These are phyloP conservation scores for Rosa lucieae DNA, from an alignment of 306 rosid genomes.

Conservation along the genomic window DNA sequence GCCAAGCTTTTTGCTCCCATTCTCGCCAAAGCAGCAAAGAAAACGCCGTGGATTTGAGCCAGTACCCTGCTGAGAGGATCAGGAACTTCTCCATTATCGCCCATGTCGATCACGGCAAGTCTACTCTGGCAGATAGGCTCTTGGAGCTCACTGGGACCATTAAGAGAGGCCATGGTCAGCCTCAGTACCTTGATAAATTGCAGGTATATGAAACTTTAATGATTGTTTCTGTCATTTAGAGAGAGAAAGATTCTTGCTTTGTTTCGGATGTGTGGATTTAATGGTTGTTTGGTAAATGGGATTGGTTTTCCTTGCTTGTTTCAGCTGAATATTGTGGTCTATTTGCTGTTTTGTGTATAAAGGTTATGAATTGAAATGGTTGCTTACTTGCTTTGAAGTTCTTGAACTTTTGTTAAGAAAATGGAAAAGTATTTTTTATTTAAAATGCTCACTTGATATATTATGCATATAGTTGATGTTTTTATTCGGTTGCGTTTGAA, in stretches of 20 bases:
- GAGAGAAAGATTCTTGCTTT: neutral
- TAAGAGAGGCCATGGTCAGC: slow-evolving; percentile 89
- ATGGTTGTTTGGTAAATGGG: neutral
- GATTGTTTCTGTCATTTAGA: neutral
- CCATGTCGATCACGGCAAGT: slow-evolving; percentile 83
- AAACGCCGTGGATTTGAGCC: slow-evolving; percentile 54
- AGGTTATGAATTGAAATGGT: neutral
- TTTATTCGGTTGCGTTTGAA: neutral
- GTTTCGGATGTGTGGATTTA: neutral
- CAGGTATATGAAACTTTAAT: slow-evolving; percentile 48
- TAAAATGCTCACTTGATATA: neutral
- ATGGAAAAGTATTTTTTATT: neutral
- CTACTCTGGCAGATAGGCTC: slow-evolving; percentile 81
- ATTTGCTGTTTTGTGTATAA: neutral
- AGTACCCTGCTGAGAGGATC: slow-evolving; percentile 64
- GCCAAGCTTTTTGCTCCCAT: slow-evolving; percentile 53
- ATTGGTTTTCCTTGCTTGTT: slow-evolving; percentile 6
- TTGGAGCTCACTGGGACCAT: slow-evolving; percentile 94
- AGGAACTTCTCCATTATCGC: slow-evolving; percentile 86
- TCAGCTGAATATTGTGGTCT: neutral
- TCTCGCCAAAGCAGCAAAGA: slow-evolving; percentile 53
- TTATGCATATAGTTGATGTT: neutral
- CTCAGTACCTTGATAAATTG: slow-evolving; percentile 83
- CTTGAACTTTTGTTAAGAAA: neutral
- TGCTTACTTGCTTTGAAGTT: too few relatives aligned